Percentiles rank a stretch among this genome's conserved stretches.
These are phyloP conservation scores for Xylaria nigripes DNA, from an alignment of 495 filamentous ascomycete species.

Conservation along the genomic window DNA sequence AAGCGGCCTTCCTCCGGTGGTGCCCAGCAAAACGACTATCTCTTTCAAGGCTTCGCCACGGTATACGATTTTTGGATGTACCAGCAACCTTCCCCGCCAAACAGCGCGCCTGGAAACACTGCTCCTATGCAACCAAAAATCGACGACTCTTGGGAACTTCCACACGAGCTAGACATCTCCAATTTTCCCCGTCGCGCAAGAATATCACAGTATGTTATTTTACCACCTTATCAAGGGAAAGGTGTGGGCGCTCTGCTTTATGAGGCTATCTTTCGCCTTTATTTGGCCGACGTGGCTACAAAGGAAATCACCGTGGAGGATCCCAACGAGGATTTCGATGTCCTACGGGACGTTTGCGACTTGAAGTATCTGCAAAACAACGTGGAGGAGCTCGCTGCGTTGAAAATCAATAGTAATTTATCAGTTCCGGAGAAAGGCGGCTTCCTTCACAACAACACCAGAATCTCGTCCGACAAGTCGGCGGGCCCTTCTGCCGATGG, in stretches of 20 bases:
- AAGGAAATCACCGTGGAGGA: conserved; percentile 91
- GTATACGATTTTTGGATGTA: conserved; percentile 76
- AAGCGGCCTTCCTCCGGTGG: conserved; percentile 41
- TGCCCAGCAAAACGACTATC: conserved; percentile 49
- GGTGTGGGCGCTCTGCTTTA: conserved; percentile 79
- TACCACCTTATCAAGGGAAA: conserved; percentile 75
- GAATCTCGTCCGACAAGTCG: conserved; percentile 16
- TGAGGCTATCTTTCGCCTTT: conserved; percentile 59
- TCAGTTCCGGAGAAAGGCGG: conserved; percentile 30
- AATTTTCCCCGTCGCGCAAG: conserved; percentile 59
- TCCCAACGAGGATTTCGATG: conserved; percentile 89
- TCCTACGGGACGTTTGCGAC: conserved; percentile 78
- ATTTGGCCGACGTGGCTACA: conserved; percentile 52
- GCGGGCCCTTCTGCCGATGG: conserved; percentile 1
- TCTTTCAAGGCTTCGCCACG: conserved; percentile 78
- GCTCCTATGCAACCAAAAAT: conserved; percentile 8
- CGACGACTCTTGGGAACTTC: conserved; percentile 20
- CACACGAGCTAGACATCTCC: conserved; percentile 23
- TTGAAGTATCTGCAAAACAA: conserved; percentile 53
- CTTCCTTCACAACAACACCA: conserved; percentile 46
- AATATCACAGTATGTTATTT: conserved; percentile 90
- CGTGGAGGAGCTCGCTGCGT: conserved; percentile 41
- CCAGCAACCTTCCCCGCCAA: conserved; percentile 26
- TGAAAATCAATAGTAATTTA: conserved; percentile 43
- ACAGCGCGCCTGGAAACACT: conserved; percentile 13